Conservation (phyloP, 148 eudicot genomes). For the Linanthus parryae region DNA sequence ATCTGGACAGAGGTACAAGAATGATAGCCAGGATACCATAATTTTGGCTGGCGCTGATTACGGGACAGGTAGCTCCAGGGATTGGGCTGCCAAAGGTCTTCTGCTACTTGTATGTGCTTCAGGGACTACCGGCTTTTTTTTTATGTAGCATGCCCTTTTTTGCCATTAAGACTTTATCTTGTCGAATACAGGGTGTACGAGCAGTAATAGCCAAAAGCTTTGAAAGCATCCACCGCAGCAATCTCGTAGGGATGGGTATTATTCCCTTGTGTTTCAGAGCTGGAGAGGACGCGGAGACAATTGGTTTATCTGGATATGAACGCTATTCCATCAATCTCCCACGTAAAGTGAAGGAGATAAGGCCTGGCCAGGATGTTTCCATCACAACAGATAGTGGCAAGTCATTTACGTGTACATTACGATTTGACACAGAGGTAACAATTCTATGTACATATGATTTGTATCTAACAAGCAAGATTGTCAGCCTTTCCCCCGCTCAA, state of each 20-base stretch:
- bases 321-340: constrained; percentile 16
- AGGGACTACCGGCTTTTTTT: not conserved
- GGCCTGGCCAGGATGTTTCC: constrained; percentile 3
- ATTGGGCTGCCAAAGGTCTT: constrained; percentile 13
- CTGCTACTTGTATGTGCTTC: not conserved
- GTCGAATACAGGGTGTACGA: not conserved
- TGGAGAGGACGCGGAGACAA: constrained; percentile 7
- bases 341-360: constrained; percentile 3
- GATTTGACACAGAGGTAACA: constrained; percentile 10
- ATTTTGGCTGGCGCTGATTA: constrained; percentile 9
- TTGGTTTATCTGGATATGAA: constrained; percentile 12
- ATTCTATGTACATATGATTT: too few species aligned
- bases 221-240: constrained; percentile 7
- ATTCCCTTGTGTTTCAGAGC: constrained; percentile 13
- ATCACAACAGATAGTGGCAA: constrained; percentile 3
- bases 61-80: constrained; percentile 8
- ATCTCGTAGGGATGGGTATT: constrained; percentile 13
- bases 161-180: too few species aligned
- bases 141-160: too few species aligned
- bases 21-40: constrained; percentile 9
- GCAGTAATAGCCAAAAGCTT: constrained; percentile 13
- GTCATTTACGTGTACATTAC: constrained; percentile 6
- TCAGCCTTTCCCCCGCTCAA: too few species aligned
- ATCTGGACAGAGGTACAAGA: constrained; percentile 3
- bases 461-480: not conserved